Evolutionary conservation across 768 basidiomycete species (phyloP), one percentile per base, ranked within the genome.

Genomic region (Tylopilus intermedius): DNA sequence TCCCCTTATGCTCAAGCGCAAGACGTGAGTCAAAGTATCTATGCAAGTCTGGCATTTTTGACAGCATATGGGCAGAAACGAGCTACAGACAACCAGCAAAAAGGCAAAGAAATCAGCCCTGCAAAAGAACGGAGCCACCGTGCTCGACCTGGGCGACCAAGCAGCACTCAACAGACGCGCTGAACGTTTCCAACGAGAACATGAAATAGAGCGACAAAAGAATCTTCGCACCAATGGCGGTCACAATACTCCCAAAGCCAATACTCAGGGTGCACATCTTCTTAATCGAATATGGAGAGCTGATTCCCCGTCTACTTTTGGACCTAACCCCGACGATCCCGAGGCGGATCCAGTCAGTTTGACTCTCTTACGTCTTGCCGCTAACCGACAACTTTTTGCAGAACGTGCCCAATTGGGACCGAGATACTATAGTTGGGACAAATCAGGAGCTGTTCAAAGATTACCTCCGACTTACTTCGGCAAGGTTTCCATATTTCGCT

Each of bases 391-490:
- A 30, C n/a, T 30, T 45, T 41, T 41, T 35, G 6, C 60, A 98
- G 95, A 95, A 94, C 62, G 94, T 95, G 8, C 86, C 93, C 49
- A 86, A 94, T 66, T 99, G 96, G 96, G 96, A 99, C 73, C 83
- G 83, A 53, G 79, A 84, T 70, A 97, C 94, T 7, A 97, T 99
- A 62, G 92, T 95, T 51, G 96, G 96, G 46, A 94, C 88, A 39
- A 93, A 81, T 49, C 77, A 79, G 62, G 88, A 88, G 59, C 72
- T 96, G 24, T 97, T 97, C 77, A 99, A 98, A 74, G 90, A 94
- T 56, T 99, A 97, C 69, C 75, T 99, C 15, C 84, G 96, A 41
- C 72, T 99, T 51, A 99, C 96, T 43, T 87, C 90, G 60, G 94
- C 93, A 79, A 24, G 54, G 43, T 50, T 6, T 5, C 35, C 24